Evolutionary conservation across 2,329 filamentous ascomycete species (phyloP).

Genomic region (Microdochium paspali): DNA sequence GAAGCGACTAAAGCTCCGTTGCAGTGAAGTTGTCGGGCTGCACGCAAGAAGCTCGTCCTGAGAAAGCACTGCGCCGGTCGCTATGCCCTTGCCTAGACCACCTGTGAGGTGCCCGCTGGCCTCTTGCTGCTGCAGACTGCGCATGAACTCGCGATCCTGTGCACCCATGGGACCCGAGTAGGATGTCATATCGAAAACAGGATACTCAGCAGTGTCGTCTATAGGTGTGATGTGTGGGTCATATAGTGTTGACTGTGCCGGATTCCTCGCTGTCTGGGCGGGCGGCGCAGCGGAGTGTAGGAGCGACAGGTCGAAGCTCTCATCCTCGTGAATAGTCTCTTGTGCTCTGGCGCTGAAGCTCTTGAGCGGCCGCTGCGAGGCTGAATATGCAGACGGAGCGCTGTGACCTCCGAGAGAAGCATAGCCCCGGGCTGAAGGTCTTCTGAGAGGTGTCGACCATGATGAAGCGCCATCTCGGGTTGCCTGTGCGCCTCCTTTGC

Average conservation of each 20-base stretch:
- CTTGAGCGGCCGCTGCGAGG: slow-evolving; percentile 11
- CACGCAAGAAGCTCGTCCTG: slow-evolving; percentile 39
- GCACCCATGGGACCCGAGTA: slow-evolving; percentile 33
- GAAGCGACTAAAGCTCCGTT: slow-evolving; percentile 27
- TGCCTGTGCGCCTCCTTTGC: slow-evolving; percentile 2
- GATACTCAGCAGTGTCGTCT: slow-evolving; percentile 14
- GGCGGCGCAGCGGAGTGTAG: slow-evolving; percentile 16
- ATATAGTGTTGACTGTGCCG: slow-evolving; percentile 10
- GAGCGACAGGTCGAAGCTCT: slow-evolving; percentile 20
- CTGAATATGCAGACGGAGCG: slow-evolving; percentile 1
- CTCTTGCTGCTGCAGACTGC: slow-evolving; percentile 39
- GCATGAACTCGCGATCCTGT: slow-evolving; percentile 35
- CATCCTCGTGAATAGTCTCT: slow-evolving; percentile 19
- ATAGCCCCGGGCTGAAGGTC: slow-evolving; percentile 11
- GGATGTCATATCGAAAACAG: slow-evolving; percentile 35
- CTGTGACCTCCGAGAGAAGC: slow-evolving; percentile 8
- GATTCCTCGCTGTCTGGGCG: slow-evolving; percentile 16
- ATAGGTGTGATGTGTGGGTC: slow-evolving; percentile 7
- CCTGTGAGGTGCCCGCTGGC: slow-evolving; percentile 45
- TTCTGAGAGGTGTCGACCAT: slow-evolving; percentile 7
- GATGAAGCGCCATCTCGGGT: slow-evolving; percentile 9
- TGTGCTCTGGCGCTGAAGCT: slow-evolving; percentile 12
- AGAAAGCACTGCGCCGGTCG: slow-evolving; percentile 34
- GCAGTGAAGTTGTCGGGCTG: slow-evolving; percentile 14
- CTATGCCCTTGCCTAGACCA: slow-evolving; percentile 47